Evolutionary conservation across 129 eudicot species (phyloP).

Genomic region (Heracleum sosnowskyi): DNA sequence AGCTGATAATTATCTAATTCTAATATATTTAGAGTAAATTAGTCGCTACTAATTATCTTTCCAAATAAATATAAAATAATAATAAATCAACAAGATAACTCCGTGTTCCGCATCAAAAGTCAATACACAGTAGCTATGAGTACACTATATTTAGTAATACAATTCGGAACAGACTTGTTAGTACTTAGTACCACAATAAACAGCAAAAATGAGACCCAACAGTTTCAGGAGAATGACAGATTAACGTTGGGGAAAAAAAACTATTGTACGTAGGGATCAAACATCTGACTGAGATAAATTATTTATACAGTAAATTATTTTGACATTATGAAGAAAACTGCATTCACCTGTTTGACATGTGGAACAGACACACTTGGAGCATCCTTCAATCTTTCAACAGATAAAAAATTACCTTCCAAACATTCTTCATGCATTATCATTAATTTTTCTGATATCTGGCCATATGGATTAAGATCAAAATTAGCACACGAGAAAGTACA

Average conservation of each 20-base stretch:
- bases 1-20: no score
- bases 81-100: no score
- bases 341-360: slow-evolving; percentile 53
- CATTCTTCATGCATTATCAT: slow-evolving; percentile 89
- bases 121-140: not conserved
- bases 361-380: slow-evolving; percentile 23
- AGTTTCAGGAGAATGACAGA: not conserved
- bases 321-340: not conserved
- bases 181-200: not conserved
- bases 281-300: not conserved
- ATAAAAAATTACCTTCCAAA: slow-evolving; percentile 58
- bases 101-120: no score
- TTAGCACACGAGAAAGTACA: not conserved
- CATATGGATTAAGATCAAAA: slow-evolving; percentile 7
- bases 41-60: no score
- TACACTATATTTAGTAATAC: not conserved
- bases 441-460: slow-evolving; percentile 57
- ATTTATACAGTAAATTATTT: not conserved
- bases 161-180: not conserved
- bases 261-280: not conserved
- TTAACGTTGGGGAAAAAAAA: not conserved
- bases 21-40: no score
- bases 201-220: not conserved
- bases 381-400: slow-evolving; percentile 48
- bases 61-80: no score